A percentile compares a stretch with the other conserved stretches of the same genome.
phyloP scores from a whole-genome alignment of 2,329 filamentous ascomycete species.

The Shiraia bambusicola region DNA sequence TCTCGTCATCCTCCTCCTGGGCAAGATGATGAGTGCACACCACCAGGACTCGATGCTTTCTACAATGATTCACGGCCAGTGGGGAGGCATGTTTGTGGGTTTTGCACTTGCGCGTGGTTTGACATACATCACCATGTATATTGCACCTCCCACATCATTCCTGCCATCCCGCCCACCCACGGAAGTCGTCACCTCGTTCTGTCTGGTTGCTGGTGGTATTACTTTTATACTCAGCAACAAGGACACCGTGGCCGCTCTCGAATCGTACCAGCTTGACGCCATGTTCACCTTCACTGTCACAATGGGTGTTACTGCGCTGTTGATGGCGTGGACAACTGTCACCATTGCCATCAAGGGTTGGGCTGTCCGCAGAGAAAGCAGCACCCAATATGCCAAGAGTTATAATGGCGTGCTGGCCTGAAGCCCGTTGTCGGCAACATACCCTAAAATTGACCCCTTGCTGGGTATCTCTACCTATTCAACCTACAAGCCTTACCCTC shows the following conservation, averaged over 20 bases:
- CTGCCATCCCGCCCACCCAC: constrained; percentile 84
- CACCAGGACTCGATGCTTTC: constrained; percentile 81
- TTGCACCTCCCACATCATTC: constrained; percentile 77
- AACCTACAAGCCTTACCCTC: background rate
- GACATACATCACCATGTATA: constrained; percentile 78
- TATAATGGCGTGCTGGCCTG: constrained; percentile 33
- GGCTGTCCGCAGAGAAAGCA: constrained; percentile 56
- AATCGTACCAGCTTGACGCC: constrained; percentile 74
- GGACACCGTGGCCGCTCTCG: constrained; percentile 76
- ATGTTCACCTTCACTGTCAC: constrained; percentile 93
- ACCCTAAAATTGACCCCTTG: background rate
- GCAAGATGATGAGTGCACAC: constrained; percentile 94
- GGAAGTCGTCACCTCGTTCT: constrained; percentile 85
- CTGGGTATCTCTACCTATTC: background rate
- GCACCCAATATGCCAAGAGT: constrained; percentile 24
- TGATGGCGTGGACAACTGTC: constrained; percentile 83
- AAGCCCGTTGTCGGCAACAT: background rate
- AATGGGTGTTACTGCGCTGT: constrained; percentile 76
- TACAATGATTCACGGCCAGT: constrained; percentile 90
- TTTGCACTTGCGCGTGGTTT: constrained; percentile 75
- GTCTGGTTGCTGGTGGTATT: constrained; percentile 80
- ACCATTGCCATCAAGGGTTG: constrained; percentile 84
- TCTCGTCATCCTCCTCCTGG: constrained; percentile 81
- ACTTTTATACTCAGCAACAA: constrained; percentile 89
- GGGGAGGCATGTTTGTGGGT: constrained; percentile 81